Percentiles rank a stretch among this genome's conserved stretches.
phyloP scores from a whole-genome alignment of 805 yeast genomes.

The Lipomyces orientalis region DNA sequence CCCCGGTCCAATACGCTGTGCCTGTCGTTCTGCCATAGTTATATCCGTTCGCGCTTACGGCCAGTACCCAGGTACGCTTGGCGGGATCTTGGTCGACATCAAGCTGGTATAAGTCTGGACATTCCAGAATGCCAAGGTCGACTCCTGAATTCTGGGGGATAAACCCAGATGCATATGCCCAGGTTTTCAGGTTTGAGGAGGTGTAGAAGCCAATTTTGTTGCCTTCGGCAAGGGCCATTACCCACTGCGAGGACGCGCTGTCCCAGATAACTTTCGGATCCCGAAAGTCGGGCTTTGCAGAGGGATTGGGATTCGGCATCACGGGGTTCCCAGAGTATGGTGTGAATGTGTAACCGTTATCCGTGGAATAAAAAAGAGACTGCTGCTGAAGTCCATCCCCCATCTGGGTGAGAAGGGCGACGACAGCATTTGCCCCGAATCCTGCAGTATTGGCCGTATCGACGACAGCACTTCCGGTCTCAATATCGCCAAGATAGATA shows the following conservation, averaged over 20 bases:
- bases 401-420: not conserved
- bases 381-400: not conserved
- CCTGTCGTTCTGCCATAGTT: not conserved
- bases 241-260: not conserved
- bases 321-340: not conserved
- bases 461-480: not conserved
- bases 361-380: constrained; percentile 1
- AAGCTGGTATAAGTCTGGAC: not conserved
- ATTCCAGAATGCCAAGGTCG: not conserved
- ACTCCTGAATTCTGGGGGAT: not conserved
- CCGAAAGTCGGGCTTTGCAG: not conserved
- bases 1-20: not conserved
- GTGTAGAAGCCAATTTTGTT: not conserved
- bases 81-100: not conserved
- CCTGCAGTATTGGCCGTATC: not conserved
- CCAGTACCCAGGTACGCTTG: not conserved
- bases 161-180: not conserved
- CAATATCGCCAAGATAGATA: not conserved
- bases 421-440: not conserved
- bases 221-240: not conserved
- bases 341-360: not conserved
- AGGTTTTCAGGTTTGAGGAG: not conserved
- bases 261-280: not conserved
- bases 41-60: not conserved
- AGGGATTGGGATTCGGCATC: not conserved